A percentile compares a stretch with the other conserved stretches of the same genome.
Evolutionary conservation across 257 asterid genomes (phyloP).

Genomic region (Plantago ovata): DNA sequence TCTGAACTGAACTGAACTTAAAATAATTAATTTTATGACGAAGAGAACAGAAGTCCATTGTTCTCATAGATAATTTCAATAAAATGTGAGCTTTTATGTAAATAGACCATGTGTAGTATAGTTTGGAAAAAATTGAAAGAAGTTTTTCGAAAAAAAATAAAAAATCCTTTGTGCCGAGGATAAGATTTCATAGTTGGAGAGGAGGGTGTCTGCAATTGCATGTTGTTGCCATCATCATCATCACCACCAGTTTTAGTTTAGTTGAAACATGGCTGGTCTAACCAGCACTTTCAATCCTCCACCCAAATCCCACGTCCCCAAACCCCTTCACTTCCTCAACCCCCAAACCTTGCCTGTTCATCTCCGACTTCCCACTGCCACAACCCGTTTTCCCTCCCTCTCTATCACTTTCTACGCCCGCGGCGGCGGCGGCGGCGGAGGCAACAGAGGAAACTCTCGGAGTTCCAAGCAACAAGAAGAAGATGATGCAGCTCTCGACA

Average conservation of each 20-base stretch:
- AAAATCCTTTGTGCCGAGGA: no score
- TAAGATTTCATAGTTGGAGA: no score
- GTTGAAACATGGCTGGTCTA: slow-evolving; percentile 93
- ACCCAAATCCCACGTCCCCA: slow-evolving; percentile 40
- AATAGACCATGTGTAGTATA: no score
- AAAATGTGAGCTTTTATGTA: no score
- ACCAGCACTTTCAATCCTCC: slow-evolving; percentile 56
- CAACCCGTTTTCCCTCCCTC: slow-evolving; percentile 28
- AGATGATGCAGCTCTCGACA: slow-evolving; percentile 71
- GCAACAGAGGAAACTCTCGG: slow-evolving; percentile 49
- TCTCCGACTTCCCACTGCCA: slow-evolving; percentile 25
- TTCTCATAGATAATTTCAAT: no score
- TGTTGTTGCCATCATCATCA: slow-evolving; percentile 2
- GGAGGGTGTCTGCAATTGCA: background rate
- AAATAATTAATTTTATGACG: no score
- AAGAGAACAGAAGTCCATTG: no score
- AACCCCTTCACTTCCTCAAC: slow-evolving; percentile 19
- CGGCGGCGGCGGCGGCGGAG: slow-evolving; percentile 62
- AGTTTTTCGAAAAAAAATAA: no score
- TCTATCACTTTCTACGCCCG: slow-evolving; percentile 51
- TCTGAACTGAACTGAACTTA: no score
- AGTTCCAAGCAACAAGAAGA: slow-evolving; percentile 36
- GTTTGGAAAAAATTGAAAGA: no score
- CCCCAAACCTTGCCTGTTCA: slow-evolving; percentile 35
- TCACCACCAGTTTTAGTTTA: slow-evolving; percentile 6